phyloP scores from a whole-genome alignment of 352 stramenopile genomes.

The Globisporangium recalcitrans region DNA sequence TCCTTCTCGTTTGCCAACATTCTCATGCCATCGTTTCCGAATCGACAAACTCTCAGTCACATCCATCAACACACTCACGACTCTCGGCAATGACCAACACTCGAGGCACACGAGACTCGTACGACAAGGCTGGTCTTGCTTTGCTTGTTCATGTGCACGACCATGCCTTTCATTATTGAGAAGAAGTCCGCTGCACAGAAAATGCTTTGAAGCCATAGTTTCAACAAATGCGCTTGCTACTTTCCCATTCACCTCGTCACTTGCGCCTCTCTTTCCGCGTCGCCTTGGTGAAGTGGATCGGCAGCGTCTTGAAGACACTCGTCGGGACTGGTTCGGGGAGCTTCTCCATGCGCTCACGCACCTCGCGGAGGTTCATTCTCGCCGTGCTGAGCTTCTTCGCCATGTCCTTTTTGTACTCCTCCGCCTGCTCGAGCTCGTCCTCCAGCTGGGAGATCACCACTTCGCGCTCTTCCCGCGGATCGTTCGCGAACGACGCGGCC shows the following conservation, averaged over 20 bases:
- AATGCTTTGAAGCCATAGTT: no score
- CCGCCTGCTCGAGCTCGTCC: conserved; percentile 53
- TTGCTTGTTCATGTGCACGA: no score
- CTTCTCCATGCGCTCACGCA: conserved; percentile 34
- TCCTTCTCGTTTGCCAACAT: no score
- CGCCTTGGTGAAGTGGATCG: conserved; percentile 44
- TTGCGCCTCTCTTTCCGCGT: conserved; percentile 9
- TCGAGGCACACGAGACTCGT: no score
- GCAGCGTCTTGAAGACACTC: conserved; percentile 18
- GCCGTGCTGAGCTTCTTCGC: conserved; percentile 30
- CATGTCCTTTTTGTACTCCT: conserved; percentile 46
- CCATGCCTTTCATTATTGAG: no score
- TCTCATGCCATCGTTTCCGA: no score
- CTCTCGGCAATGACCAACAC: no score
- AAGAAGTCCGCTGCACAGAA: no score
- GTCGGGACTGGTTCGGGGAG: conserved; percentile 17
- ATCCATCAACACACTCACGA: no score
- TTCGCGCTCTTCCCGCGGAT: conserved; percentile 33
- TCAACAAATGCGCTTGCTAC: no score
- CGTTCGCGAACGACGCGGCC: conserved; percentile 33
- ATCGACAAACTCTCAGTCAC: no score
- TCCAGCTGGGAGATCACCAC: conserved; percentile 43
- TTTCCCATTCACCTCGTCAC: not conserved
- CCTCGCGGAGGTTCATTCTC: conserved; percentile 25
- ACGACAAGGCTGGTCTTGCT: no score